These are phyloP conservation scores for Cruciata laevipes DNA, from an alignment of 257 asterid genomes.

Conservation along the genomic window DNA sequence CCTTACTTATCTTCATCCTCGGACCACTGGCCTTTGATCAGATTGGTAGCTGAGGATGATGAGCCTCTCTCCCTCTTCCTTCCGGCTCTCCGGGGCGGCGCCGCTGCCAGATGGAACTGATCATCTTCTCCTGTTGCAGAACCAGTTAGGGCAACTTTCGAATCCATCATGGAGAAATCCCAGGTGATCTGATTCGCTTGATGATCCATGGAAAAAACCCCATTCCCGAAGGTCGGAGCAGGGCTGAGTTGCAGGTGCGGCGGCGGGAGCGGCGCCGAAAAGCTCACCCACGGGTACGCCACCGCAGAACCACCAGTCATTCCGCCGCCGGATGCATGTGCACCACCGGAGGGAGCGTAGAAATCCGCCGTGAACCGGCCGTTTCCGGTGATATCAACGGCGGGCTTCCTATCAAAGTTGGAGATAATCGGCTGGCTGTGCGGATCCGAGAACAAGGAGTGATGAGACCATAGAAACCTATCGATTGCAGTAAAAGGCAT, in stretches of 20 bases:
- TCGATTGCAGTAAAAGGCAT: not conserved
- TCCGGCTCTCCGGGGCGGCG: not conserved
- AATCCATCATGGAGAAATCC: not conserved
- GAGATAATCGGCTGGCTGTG: not conserved
- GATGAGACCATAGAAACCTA: not conserved
- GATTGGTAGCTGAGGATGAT: slow-evolving; percentile 10
- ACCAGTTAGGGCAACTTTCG: not conserved
- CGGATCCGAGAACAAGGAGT: not conserved
- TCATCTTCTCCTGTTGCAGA: not conserved
- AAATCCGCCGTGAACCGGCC: not conserved
- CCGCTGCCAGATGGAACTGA: not conserved
- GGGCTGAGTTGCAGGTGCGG: not conserved
- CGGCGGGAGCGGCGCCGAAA: not conserved
- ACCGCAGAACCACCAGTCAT: slow-evolving; percentile 3
- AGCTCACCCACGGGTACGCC: not conserved
- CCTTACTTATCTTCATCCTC: slow-evolving; percentile 58
- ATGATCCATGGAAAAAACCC: not conserved
- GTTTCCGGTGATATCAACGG: not conserved
- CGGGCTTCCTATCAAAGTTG: not conserved
- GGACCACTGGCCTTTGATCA: slow-evolving; percentile 75
- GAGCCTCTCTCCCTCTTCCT: slow-evolving; percentile 16
- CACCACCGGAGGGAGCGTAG: not conserved
- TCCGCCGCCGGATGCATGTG: not conserved
- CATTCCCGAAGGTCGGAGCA: not conserved
- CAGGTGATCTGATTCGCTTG: not conserved